These are phyloP conservation scores for Malassezia nana DNA, from an alignment of 1,284 basidiomycete species.

Conservation along the genomic window DNA sequence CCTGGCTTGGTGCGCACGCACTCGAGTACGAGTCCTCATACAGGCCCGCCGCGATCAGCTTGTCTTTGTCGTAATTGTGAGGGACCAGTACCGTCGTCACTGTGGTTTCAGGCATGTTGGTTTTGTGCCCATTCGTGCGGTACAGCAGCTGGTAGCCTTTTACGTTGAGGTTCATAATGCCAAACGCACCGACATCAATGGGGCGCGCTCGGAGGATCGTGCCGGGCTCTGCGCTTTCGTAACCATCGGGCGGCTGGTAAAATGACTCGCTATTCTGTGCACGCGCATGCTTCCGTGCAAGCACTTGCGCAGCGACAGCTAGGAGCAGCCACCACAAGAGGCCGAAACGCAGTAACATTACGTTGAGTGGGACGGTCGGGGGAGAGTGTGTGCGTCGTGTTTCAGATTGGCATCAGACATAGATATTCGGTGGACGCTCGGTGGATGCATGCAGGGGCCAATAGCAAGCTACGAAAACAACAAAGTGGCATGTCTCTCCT, in stretches of 20 bases:
- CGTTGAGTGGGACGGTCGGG: no score
- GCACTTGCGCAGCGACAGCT: background rate
- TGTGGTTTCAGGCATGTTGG: conserved; percentile 1
- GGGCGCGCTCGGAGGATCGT: conserved; percentile 11
- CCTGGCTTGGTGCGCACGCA: conserved; percentile 29
- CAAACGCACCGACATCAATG: background rate
- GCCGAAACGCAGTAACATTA: background rate
- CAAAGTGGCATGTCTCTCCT: no score
- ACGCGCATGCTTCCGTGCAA: background rate
- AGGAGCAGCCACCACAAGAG: background rate
- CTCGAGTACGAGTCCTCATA: conserved; percentile 28
- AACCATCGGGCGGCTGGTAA: conserved; percentile 8
- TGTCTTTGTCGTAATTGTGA: conserved; percentile 21
- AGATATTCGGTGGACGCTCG: no score
- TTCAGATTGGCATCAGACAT: no score
- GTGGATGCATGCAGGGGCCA: no score
- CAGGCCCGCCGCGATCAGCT: conserved; percentile 26
- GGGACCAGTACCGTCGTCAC: conserved; percentile 32
- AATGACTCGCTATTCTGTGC: background rate
- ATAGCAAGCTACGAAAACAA: no score
- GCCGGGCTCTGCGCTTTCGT: conserved; percentile 3
- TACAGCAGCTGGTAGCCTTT: conserved; percentile 15
- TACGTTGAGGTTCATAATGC: conserved; percentile 1
- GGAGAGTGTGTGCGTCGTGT: no score
- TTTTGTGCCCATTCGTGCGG: conserved; percentile 3